Base-by-base conservation (phyloP, 345 rosid species). In the Ceriops tagal region DNA sequence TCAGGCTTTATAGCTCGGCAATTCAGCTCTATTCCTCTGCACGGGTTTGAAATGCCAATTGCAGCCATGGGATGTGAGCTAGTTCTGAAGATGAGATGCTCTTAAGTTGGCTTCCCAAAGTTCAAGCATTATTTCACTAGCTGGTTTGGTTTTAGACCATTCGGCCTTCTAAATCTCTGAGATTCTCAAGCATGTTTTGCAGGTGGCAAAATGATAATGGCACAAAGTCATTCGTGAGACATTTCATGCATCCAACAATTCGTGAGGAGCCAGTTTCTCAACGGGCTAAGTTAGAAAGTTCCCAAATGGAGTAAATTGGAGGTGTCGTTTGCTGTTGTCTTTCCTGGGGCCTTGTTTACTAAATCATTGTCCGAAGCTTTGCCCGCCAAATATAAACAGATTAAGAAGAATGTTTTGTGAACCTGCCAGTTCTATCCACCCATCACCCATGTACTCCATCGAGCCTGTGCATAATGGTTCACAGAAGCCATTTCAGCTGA, bases 51-150 rank as follows among this genome's bases (percentile, higher is more conserved):
- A 56, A 22, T 9, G 49, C n/a, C 55, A 39, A 1, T 26, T 35
- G 35, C 70, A 39, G 16, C 3, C 15, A 39, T 20, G 26, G 27
- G 27, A 13, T 68, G 39, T 6, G 37, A 30, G 26, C 55, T 5
- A 58, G 37, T 32, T n/a, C 60, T 66, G 51, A 8, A 34, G 28
- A 16, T 16, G 27, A 31, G 31, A 32, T 32, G 30, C 39, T 16
- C 28, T 31, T 43, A 61, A 65, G 66, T 60, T 30, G 26, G 47
- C 21, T 69, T 59, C 30, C 31, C 3, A 4, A 20, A 49, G 22
- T 20, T 22, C 31, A 55, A 31, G 21, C 71, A 46, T 69, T 8
- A 37, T 11, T 58, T 68, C 20, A 57, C n/a, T 39, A 60, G 26
- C 27, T 18, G 21, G 8, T n/a, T 61, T 18, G 21, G 8, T n/a